Evolutionary conservation across 176 grass and related monocot genomes (phyloP).

Genomic region (Canna indica): DNA sequence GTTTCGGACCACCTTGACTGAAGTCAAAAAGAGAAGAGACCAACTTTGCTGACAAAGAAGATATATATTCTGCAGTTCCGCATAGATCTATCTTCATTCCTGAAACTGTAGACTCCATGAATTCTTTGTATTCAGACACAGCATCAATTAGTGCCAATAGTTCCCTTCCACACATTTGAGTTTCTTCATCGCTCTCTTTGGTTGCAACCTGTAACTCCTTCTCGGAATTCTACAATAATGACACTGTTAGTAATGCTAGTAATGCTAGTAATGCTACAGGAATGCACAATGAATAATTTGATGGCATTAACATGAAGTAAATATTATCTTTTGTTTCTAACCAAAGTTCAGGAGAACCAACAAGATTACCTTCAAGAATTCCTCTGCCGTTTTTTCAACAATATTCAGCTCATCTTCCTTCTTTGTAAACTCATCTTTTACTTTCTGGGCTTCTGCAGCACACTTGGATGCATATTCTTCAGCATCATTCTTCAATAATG

Average conservation of each 20-base stretch:
- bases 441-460: conserved; percentile 30
- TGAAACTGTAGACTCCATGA: conserved; percentile 30
- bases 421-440: conserved; percentile 32
- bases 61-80: conserved; percentile 44
- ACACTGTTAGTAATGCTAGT: not conserved
- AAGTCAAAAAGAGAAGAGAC: conserved; percentile 10
- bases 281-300: not conserved
- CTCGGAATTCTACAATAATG: conserved; percentile 41
- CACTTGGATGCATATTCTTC: conserved; percentile 37
- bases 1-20: conserved; percentile 3
- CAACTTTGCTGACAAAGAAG: conserved; percentile 34
- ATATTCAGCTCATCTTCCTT: conserved; percentile 35
- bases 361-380: conserved; percentile 45
- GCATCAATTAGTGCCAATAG: conserved; percentile 44
- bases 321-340: not conserved
- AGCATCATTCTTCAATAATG: conserved; percentile 35
- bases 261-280: not conserved
- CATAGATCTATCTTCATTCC: conserved; percentile 39
- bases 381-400: conserved; percentile 41
- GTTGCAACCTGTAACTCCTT: conserved; percentile 23
- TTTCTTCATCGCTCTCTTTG: conserved; percentile 33
- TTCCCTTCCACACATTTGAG: conserved; percentile 30
- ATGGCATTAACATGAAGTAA: not conserved
- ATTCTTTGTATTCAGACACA: conserved; percentile 54
- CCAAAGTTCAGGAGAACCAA: not conserved